These are phyloP conservation scores for Leishmania amazonensis DNA, from an alignment of 208 protist genomes.

Conservation along the genomic window DNA sequence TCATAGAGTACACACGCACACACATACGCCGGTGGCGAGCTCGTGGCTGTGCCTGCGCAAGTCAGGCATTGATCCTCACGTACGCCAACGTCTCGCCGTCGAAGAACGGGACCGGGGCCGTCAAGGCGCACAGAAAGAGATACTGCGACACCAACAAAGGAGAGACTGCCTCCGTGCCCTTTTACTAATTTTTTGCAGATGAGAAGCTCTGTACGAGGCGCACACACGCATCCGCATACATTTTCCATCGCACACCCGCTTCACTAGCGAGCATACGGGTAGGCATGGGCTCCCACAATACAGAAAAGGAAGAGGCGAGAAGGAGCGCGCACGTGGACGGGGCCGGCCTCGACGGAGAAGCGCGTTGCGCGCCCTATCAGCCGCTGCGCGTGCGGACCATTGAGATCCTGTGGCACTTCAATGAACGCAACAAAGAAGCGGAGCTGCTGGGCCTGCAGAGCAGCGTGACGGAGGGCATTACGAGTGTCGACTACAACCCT, in stretches of 20 bases:
- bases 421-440: constrained; percentile 77
- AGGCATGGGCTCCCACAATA: neutral
- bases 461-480: constrained; percentile 76
- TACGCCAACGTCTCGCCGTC: neutral
- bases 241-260: too few species aligned
- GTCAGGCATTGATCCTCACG: neutral
- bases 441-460: constrained; percentile 73
- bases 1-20: neutral
- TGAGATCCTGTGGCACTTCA: constrained; percentile 86
- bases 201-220: neutral
- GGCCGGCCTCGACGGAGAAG: neutral
- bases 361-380: neutral
- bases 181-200: neutral
- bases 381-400: constrained; percentile 78
- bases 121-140: neutral
- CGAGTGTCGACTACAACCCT: constrained; percentile 73
- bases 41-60: neutral
- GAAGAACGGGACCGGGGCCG: neutral
- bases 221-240: neutral
- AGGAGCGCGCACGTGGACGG: neutral
- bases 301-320: neutral
- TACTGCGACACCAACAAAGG: neutral
- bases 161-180: neutral
- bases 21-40: neutral
- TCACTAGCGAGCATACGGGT: neutral